Percentiles rank a stretch among this genome's conserved stretches.
phyloP scores from a whole-genome alignment of 257 asterid species.

The Coffea eugenioides region DNA sequence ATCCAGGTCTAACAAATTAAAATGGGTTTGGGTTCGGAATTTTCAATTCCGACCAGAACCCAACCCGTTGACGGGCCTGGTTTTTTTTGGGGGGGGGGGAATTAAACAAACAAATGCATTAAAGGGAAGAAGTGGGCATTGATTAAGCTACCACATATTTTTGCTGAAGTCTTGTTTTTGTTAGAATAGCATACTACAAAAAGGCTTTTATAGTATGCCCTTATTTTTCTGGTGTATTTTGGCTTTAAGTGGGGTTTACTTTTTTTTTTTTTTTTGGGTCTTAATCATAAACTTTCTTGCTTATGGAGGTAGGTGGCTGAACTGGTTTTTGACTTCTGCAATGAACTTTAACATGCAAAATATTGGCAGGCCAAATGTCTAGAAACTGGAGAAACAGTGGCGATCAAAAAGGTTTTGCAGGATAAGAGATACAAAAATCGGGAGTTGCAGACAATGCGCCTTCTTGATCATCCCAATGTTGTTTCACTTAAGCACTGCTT shows the following conservation, averaged over 20 bases:
- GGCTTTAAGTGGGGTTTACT: not conserved
- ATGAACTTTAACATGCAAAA: not conserved
- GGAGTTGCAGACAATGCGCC: constrained; percentile 79
- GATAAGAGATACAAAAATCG: constrained; percentile 81
- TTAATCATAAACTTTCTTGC: not conserved
- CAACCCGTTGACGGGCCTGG: too few species aligned
- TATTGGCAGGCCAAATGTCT: constrained; percentile 71
- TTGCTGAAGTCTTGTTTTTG: not conserved
- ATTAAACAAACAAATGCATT: not conserved
- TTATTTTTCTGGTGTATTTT: not conserved
- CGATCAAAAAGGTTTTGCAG: constrained; percentile 77
- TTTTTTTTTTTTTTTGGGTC: not conserved
- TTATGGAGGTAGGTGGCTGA: not conserved
- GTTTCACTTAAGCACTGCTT: constrained; percentile 75
- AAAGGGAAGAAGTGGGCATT: not conserved
- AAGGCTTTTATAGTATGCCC: not conserved
- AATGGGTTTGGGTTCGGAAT: too few species aligned
- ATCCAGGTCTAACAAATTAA: too few species aligned
- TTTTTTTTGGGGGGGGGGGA: too few species aligned
- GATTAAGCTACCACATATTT: not conserved
- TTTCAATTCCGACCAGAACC: too few species aligned
- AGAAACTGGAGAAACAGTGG: constrained; percentile 75
- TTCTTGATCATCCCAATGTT: constrained; percentile 80
- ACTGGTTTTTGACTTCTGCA: not conserved
- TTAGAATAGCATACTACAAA: not conserved